Evolutionary conservation across 345 rosid species (phyloP).

Genomic region (Noccaea bulbosa): DNA sequence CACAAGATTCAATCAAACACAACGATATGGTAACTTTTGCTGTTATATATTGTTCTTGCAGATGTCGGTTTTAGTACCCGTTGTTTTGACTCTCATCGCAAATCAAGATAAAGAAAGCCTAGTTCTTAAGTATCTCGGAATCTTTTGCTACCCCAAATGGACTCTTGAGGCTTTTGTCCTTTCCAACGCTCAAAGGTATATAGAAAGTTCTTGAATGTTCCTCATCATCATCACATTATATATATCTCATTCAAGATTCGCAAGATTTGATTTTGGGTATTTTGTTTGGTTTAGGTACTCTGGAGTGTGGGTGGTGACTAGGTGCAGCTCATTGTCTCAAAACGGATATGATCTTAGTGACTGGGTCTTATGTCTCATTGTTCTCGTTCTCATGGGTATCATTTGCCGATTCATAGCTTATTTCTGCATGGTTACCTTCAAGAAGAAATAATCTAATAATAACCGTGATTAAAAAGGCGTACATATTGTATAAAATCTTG

Average conservation of each 20-base stretch:
- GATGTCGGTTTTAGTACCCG: conserved; percentile 88
- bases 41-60: conserved; percentile 38
- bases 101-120: conserved; percentile 58
- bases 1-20: neutral
- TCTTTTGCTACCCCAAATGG: conserved; percentile 79
- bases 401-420: conserved; percentile 55
- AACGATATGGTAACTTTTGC: neutral
- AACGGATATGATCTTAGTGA: conserved; percentile 60
- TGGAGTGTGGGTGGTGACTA: conserved; percentile 71
- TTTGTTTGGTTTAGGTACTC: conserved; percentile 51
- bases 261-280: neutral
- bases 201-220: neutral
- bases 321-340: conserved; percentile 58
- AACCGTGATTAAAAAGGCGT: conserved; percentile 20
- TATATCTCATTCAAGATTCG: no score
- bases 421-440: conserved; percentile 49
- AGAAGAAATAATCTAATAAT: conserved; percentile 48
- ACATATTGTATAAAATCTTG: conserved; percentile 31
- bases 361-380: conserved; percentile 56
- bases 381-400: conserved; percentile 53
- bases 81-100: conserved; percentile 76
- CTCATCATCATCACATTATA: conserved; percentile 2
- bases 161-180: conserved; percentile 81
- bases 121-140: conserved; percentile 55
- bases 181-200: conserved; percentile 70